Evolutionary conservation across 2,329 filamentous ascomycete genomes (phyloP).

Genomic region (Fusarium mundagurra): DNA sequence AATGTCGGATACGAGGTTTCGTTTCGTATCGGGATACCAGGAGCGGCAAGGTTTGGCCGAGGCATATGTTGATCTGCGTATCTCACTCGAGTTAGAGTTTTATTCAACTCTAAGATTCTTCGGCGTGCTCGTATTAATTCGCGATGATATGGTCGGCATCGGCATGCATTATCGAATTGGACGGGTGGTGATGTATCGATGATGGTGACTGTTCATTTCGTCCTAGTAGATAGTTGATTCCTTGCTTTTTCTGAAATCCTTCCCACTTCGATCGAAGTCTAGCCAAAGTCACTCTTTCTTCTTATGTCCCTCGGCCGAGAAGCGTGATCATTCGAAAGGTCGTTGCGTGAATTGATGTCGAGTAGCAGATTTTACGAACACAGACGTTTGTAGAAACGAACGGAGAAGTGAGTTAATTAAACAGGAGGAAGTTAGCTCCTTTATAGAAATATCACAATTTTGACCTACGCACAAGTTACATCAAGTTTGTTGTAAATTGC

Average conservation of each 20-base stretch:
- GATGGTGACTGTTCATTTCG: not conserved
- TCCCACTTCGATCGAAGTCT: too few species aligned
- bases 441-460: not conserved
- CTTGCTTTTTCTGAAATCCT: not conserved
- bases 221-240: not conserved
- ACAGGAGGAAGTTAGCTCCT: accelerated
- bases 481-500: not conserved
- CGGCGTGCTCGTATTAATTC: too few species aligned
- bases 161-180: not conserved
- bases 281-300: too few species aligned
- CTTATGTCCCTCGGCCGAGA: too few species aligned
- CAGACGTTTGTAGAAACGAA: not conserved
- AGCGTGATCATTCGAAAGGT: not conserved
- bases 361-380: not conserved
- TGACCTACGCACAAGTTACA: not conserved
- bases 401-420: accelerated
- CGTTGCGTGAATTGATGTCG: too few species aligned
- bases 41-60: not conserved
- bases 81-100: not conserved
- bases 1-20: not conserved
- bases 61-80: not conserved
- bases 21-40: not conserved
- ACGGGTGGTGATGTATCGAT: not conserved
- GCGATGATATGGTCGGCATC: too few species aligned
- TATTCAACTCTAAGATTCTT: accelerated